phyloP scores from a whole-genome alignment of 176 grass and related monocot species.

The Cymbopogon citratus region DNA sequence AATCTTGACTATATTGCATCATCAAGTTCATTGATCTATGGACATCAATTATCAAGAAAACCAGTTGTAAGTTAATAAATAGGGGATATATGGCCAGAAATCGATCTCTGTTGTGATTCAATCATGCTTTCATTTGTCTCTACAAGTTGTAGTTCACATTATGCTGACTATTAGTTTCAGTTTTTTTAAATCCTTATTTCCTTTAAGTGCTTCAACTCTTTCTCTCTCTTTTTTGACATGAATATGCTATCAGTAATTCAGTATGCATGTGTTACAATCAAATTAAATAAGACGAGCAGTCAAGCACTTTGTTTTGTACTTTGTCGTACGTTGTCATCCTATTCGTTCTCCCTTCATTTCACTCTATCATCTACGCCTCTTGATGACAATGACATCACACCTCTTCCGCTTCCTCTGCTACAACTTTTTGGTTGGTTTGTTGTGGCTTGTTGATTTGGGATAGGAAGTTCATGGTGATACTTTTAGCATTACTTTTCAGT shows the following conservation, averaged over 20 bases:
- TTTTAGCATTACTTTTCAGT: neutral
- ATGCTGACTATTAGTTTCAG: neutral
- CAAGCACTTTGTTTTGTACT: neutral
- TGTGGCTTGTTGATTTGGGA: neutral
- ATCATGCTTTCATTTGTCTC: neutral
- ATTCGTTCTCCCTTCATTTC: too few species aligned
- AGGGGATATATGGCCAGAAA: too few species aligned
- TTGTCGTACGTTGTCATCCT: too few species aligned
- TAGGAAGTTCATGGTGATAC: neutral
- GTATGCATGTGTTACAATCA: neutral
- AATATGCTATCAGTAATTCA: neutral
- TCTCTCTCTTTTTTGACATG: neutral
- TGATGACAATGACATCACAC: neutral
- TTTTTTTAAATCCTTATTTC: neutral
- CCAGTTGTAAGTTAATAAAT: too few species aligned
- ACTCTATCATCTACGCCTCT: neutral
- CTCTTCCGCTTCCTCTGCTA: neutral
- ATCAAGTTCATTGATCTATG: too few species aligned
- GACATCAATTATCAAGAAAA: too few species aligned
- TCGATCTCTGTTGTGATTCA: neutral
- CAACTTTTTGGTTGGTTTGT: neutral
- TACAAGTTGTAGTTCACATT: slow-evolving; percentile 4
- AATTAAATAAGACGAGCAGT: neutral
- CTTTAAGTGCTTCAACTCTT: slow-evolving; percentile 2
- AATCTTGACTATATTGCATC: too few species aligned